A percentile compares a stretch with the other conserved stretches of the same genome.
phyloP scores from a whole-genome alignment of 331 rosid species.

The Ulmus americana region DNA sequence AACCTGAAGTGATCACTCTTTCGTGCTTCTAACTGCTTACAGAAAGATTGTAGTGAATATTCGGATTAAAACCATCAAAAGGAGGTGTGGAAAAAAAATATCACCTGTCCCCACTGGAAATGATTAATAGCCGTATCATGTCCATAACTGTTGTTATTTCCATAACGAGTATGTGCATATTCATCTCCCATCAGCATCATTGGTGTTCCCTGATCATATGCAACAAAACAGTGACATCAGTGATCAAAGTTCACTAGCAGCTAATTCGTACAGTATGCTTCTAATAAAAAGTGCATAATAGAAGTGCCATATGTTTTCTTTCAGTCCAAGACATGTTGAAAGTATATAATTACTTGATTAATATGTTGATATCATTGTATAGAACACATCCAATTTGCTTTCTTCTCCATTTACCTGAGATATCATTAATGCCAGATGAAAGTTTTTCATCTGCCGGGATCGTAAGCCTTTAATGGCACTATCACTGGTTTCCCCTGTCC shows the following conservation, averaged over 20 bases:
- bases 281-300: too few relatives aligned
- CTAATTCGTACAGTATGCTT: neutral
- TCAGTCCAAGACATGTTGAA: neutral
- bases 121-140: constrained; percentile 72
- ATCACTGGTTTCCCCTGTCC: constrained; percentile 74
- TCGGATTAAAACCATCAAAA: constrained; percentile 24
- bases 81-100: neutral
- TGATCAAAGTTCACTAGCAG: constrained; percentile 13
- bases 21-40: constrained; percentile 54
- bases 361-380: too few relatives aligned
- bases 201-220: constrained; percentile 69
- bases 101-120: constrained; percentile 79
- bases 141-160: constrained; percentile 94
- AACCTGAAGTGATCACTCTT: constrained; percentile 71
- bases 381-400: neutral
- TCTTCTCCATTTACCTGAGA: constrained; percentile 53
- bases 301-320: neutral
- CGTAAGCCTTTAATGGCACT: constrained; percentile 52
- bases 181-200: constrained; percentile 99
- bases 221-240: constrained; percentile 24
- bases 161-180: constrained; percentile 82
- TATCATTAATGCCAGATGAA: constrained; percentile 78
- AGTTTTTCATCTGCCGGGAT: constrained; percentile 84
- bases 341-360: too few relatives aligned
- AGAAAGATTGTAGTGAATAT: constrained; percentile 22